Evolutionary conservation across 768 basidiomycete species (phyloP), one percentile per base, ranked within the genome.

Genomic region (Rhizopogon roseolus): DNA sequence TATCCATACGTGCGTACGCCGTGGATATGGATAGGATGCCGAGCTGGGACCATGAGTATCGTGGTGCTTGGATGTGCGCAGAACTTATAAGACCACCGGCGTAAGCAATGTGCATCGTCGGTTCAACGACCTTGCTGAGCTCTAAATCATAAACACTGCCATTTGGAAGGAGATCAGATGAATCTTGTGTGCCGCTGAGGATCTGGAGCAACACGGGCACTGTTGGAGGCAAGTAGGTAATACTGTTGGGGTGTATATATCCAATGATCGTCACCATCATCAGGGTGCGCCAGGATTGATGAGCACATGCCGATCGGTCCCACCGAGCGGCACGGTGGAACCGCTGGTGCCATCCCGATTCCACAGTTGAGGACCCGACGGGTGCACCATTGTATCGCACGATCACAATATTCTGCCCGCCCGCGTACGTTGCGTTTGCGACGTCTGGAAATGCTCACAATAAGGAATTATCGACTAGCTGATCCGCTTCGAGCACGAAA

Each of bases 161-260:
- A 3, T 60, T 17, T 7, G 75, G 73, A 13, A 76, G 65, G 17
- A 78, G 62, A 14, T 68, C 60, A 7, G 63, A 56, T 1, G 76
- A 64, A 6, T 62, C 54, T 14, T 55, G 53, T 6, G 65, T 60
- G 4, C 75, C 73, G 41, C 69, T 73, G 28, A 76, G 53, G 41
- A 71, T 62, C 53, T 79, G 76, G 14, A 79, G 67, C 13, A 79
- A 58, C 1, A 77, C 76, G 1, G 77, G 77, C 9, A 69, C 65
- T 1, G 59, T 58, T 10, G 72, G 61, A 1, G 45, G 45, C 17
- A 19, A 13, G 19, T 17, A 46, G 5, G 45, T 17, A 14, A 3
- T 13, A 8, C 17, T 29, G 13, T 46, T 46, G 2, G 34, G 19
- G 7, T 34, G 13, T 22, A 22, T 34, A 46, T 7, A 14, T 46